Conservation (phyloP, 176 grass and related monocot species). For the Oryza brachyantha region DNA sequence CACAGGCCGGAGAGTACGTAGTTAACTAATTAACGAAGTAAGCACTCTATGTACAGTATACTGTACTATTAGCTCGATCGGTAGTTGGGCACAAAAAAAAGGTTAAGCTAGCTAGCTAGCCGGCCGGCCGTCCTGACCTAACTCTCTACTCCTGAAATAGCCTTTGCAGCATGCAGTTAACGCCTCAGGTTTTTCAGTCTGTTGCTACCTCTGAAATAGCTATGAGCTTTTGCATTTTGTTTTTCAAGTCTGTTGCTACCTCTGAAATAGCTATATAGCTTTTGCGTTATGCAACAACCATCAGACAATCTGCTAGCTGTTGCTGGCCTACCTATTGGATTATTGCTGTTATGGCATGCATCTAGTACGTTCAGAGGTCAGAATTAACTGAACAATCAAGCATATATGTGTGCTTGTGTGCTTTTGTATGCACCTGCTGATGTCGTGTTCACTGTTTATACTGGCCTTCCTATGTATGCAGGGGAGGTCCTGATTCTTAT, state of each 20-base stretch:
- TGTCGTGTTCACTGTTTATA: background rate
- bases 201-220: too few relatives aligned
- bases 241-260: too few relatives aligned
- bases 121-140: background rate
- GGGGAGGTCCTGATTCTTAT: background rate
- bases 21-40: background rate
- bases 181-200: background rate
- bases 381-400: background rate
- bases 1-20: too few relatives aligned
- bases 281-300: too few relatives aligned
- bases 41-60: background rate
- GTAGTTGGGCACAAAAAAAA: background rate
- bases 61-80: background rate
- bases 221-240: too few relatives aligned
- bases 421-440: background rate
- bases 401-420: background rate
- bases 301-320: background rate
- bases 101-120: too few relatives aligned
- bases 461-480: background rate
- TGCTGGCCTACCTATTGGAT: too few relatives aligned
- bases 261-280: too few relatives aligned
- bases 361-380: background rate
- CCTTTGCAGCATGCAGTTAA: background rate
- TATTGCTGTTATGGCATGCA: background rate
- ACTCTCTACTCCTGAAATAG: background rate